Evolutionary conservation across 176 grass and related monocot genomes (phyloP).

Genomic region (Miscanthus lutarioriparius): DNA sequence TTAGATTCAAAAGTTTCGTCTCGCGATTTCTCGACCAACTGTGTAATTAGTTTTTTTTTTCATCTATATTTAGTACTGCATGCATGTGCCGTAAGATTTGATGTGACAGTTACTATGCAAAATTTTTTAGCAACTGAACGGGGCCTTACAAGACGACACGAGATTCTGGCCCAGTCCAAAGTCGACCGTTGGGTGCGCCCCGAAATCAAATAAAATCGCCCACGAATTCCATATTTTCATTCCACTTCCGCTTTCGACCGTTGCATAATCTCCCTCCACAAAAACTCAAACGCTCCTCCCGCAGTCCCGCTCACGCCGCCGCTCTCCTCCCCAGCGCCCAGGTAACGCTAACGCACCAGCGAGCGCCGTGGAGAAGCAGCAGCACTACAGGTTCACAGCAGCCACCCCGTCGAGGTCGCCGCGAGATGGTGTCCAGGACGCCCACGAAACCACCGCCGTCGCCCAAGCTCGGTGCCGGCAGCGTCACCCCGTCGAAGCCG

Average conservation of each 20-base stretch:
- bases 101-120: no score
- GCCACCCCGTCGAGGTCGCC: not conserved
- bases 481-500: slow-evolving; percentile 31
- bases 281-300: slow-evolving; percentile 13
- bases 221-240: not conserved
- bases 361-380: not conserved
- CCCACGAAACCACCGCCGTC: slow-evolving; percentile 52
- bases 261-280: slow-evolving; percentile 28
- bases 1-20: no score
- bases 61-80: no score
- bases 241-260: slow-evolving; percentile 29
- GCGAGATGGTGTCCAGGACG: slow-evolving; percentile 77
- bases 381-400: not conserved
- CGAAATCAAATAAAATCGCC: not conserved
- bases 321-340: not conserved
- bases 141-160: not conserved
- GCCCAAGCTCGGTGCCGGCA: slow-evolving; percentile 12
- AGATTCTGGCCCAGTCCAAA: not conserved
- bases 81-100: no score
- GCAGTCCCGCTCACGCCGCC: not conserved
- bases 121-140: no score
- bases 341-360: not conserved
- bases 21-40: no score
- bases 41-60: no score
- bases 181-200: slow-evolving; percentile 41